Percentiles rank a stretch among this genome's conserved stretches.
Conservation (phyloP, 495 filamentous ascomycete genomes). For the Apodospora peruviana region DNA sequence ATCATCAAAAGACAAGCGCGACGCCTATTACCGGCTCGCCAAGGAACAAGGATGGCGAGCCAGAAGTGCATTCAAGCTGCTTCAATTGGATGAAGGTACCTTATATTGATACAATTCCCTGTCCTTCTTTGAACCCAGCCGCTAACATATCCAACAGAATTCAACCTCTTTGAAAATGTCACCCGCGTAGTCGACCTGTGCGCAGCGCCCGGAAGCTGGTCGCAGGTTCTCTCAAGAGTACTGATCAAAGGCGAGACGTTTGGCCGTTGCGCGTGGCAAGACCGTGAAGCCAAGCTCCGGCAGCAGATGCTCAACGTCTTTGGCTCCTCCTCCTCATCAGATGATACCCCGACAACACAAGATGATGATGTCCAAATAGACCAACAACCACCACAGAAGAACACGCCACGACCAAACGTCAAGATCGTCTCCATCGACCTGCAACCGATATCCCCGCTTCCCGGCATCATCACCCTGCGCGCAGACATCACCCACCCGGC, state of each 20-base stretch:
- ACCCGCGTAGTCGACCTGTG: conserved; percentile 96
- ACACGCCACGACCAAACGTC: conserved; percentile 63
- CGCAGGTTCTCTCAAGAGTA: conserved; percentile 87
- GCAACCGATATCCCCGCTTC: conserved; percentile 88
- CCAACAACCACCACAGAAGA: conserved; percentile 5
- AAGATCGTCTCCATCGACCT: conserved; percentile 94
- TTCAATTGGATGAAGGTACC: conserved; percentile 81
- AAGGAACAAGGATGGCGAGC: conserved; percentile 99
- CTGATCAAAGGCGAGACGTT: conserved; percentile 90
- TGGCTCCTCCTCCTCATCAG: conserved; percentile 15
- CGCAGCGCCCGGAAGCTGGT: conserved; percentile 94
- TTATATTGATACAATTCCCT: background rate
- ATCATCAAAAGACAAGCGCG: conserved; percentile 97
- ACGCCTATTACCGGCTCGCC: conserved; percentile 93
- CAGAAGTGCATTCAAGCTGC: conserved; percentile 90
- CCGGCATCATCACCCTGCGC: conserved; percentile 83
- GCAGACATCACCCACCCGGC: conserved; percentile 97
- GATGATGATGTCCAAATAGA: background rate
- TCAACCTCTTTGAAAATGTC: conserved; percentile 81
- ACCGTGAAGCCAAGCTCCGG: conserved; percentile 62
- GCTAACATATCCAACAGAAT: conserved; percentile 48
- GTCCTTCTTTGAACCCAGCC: background rate
- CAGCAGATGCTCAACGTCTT: conserved; percentile 48
- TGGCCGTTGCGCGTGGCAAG: conserved; percentile 76
- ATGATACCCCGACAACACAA: conserved; percentile 1